These are phyloP conservation scores for Suillus weaverae DNA, from an alignment of 768 basidiomycete species.

Conservation along the genomic window DNA sequence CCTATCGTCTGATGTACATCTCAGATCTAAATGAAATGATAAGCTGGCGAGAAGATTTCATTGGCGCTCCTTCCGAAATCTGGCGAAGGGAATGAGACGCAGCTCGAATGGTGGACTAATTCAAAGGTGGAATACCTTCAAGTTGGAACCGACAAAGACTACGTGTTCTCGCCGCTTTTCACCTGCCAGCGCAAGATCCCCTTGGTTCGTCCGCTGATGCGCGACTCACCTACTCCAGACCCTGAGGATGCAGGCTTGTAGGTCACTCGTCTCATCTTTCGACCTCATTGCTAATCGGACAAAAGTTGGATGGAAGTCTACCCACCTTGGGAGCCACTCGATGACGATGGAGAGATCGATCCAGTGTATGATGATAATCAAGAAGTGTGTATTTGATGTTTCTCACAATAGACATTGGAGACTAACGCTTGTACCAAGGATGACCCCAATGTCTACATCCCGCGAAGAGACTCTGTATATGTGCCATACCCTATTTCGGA, in stretches of 20 bases:
- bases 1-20: background rate
- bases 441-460: background rate
- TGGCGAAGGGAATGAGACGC: constrained; percentile 9
- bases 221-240: constrained; percentile 13
- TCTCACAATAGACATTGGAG: background rate
- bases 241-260: constrained; percentile 18
- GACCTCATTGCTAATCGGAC: background rate
- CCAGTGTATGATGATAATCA: constrained; percentile 8
- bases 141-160: constrained; percentile 13
- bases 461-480: background rate
- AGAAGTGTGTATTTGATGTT: background rate
- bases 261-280: constrained; percentile 12
- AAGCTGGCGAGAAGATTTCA: constrained; percentile 27
- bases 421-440: background rate
- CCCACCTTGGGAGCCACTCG: constrained; percentile 24
- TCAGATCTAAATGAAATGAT: background rate
- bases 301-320: constrained; percentile 24
- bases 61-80: constrained; percentile 20
- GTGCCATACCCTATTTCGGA: background rate
- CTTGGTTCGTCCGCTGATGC: constrained; percentile 11
- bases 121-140: constrained; percentile 19
- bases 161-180: constrained; percentile 29
- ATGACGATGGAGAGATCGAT: constrained; percentile 28
- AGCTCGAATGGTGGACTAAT: constrained; percentile 25
- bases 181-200: constrained; percentile 19